Conservation (phyloP, 2,329 filamentous ascomycete species). For the Dactylellina parvicollis region DNA sequence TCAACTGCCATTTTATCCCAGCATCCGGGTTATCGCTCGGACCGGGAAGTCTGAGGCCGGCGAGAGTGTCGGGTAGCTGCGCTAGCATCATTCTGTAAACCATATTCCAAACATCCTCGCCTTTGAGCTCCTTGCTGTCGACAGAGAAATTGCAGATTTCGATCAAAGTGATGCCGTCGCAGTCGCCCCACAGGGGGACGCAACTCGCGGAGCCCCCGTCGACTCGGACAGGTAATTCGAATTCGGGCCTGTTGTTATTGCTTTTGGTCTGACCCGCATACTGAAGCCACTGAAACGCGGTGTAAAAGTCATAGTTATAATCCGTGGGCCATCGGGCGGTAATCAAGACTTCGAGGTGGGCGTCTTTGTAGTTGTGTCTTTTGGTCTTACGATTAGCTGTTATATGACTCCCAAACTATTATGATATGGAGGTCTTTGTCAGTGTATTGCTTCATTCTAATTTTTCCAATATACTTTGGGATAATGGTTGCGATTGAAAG, state of each 20-base stretch:
- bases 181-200: constrained; percentile 12
- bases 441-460: not conserved
- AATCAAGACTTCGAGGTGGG: constrained; percentile 21
- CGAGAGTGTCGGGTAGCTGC: not conserved
- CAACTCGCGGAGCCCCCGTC: not conserved
- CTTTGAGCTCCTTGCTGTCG: not conserved
- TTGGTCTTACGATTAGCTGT: not conserved
- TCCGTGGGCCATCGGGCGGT: not conserved
- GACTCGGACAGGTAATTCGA: too few species aligned
- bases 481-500: too few species aligned
- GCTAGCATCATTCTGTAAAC: not conserved
- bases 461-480: too few species aligned
- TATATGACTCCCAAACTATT: not conserved
- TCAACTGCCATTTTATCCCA: too few species aligned
- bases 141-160: constrained; percentile 25
- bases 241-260: too few species aligned
- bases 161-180: constrained; percentile 18
- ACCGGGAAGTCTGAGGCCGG: too few species aligned
- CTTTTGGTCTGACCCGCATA: not conserved
- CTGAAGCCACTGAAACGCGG: not conserved
- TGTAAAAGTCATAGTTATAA: not conserved
- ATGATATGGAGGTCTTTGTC: not conserved
- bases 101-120: not conserved
- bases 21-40: too few species aligned
- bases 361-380: not conserved